Percentiles rank a stretch among this genome's conserved stretches.
Evolutionary conservation across 1,139 yeast species (phyloP).

Genomic region (Pneumocystis carinii): DNA sequence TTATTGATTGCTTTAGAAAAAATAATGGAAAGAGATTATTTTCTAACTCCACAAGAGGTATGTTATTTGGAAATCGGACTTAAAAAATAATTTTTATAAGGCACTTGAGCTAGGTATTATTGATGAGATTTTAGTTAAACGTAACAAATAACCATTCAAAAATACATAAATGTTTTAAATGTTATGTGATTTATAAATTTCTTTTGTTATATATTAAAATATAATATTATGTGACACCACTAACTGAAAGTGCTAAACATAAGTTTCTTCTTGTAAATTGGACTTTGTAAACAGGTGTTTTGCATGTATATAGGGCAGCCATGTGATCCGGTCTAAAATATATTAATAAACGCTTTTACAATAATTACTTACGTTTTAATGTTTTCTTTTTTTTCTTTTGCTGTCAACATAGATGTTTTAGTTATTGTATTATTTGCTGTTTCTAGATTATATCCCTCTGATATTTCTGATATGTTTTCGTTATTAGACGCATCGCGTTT

Average conservation of each 20-base stretch:
- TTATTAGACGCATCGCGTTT: constrained; percentile 90
- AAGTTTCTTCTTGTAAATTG: constrained; percentile 81
- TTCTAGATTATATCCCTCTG: constrained; percentile 64
- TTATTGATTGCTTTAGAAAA: constrained; percentile 18
- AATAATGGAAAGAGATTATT: constrained; percentile 23
- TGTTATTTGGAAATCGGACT: constrained; percentile 19
- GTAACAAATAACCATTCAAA: not conserved
- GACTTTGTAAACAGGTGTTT: constrained; percentile 86
- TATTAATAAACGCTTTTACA: constrained; percentile 18
- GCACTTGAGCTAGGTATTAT: constrained; percentile 3
- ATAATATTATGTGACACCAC: constrained; percentile 10
- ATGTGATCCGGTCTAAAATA: constrained; percentile 58
- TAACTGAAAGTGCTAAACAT: constrained; percentile 67
- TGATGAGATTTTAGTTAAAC: constrained; percentile 1
- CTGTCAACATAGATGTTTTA: constrained; percentile 55
- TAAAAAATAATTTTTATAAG: constrained; percentile 21
- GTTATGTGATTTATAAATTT: not conserved
- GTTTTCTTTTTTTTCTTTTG: constrained; percentile 10
- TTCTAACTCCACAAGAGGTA: constrained; percentile 20
- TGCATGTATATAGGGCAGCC: constrained; percentile 86
- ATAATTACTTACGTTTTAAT: constrained; percentile 14
- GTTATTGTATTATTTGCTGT: constrained; percentile 32
- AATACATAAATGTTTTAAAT: not conserved
- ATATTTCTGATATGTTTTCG: constrained; percentile 91
- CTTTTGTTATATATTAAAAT: not conserved